phyloP scores from a whole-genome alignment of 176 grass and related monocot genomes.

The Carex pumila region DNA sequence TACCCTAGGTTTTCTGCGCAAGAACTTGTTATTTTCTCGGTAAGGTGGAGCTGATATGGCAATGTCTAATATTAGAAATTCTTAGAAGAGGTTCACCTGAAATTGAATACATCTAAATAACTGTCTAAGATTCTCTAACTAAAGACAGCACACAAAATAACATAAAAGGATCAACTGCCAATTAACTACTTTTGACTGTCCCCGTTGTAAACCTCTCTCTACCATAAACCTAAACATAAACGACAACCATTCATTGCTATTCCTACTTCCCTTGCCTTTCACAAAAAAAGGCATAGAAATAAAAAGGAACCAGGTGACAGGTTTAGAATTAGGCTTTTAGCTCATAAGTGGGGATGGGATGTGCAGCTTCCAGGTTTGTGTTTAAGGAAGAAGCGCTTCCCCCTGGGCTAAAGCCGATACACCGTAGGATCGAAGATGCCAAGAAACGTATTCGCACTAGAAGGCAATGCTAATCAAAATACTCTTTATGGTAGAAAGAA shows the following conservation, averaged over 20 bases:
- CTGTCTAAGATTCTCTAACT: neutral
- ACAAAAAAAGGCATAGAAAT: neutral
- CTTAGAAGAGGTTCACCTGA: neutral
- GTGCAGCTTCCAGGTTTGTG: conserved; percentile 1
- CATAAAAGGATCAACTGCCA: conserved; percentile 5
- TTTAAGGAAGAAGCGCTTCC: conserved; percentile 11
- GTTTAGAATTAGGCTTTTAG: conserved; percentile 11
- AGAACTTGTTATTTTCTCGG: neutral
- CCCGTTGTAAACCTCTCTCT: neutral
- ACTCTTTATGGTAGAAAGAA: too few relatives aligned
- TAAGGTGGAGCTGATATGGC: neutral
- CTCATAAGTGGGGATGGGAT: conserved; percentile 9
- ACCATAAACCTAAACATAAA: conserved; percentile 2
- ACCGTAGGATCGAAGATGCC: conserved; percentile 11
- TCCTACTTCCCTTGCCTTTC: neutral
- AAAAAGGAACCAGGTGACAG: neutral
- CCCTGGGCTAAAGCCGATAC: conserved; percentile 13
- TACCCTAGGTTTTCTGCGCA: neutral
- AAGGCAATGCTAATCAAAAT: neutral
- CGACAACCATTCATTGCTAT: neutral
- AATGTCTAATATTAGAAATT: conserved; percentile 3
- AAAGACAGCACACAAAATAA: neutral
- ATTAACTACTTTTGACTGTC: neutral
- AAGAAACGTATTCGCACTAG: neutral
- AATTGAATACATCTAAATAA: neutral